phyloP scores from a whole-genome alignment of 805 yeast genomes.

The Isabelozyma gotoi region DNA sequence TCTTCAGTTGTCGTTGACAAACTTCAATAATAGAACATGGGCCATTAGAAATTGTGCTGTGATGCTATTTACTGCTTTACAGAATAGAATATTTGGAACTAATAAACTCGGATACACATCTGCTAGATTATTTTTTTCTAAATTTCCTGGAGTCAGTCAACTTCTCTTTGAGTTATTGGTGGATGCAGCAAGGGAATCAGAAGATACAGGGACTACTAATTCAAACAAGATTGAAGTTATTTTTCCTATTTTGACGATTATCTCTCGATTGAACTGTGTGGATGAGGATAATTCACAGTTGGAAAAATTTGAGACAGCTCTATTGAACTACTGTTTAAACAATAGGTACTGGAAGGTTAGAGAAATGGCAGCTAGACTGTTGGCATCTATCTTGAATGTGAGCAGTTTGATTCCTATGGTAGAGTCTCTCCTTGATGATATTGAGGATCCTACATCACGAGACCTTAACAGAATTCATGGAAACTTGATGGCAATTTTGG shows the following conservation, averaged over 20 bases:
- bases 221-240: constrained; percentile 62
- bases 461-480: constrained; percentile 62
- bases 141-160: constrained; percentile 52
- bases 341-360: constrained; percentile 77
- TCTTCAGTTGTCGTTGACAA: constrained; percentile 56
- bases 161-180: constrained; percentile 47
- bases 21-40: constrained; percentile 74
- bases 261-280: constrained; percentile 66
- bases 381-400: constrained; percentile 47
- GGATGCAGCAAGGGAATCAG: constrained; percentile 6
- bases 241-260: constrained; percentile 72
- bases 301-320: constrained; percentile 48
- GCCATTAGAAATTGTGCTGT: constrained; percentile 88
- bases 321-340: constrained; percentile 42
- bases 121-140: constrained; percentile 70
- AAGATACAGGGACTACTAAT: too few relatives aligned
- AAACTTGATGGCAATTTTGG: constrained; percentile 41
- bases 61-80: constrained; percentile 86
- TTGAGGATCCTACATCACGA: constrained; percentile 13
- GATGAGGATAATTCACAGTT: constrained; percentile 50
- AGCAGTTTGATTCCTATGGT: constrained; percentile 8
- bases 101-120: constrained; percentile 43
- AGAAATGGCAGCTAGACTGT: constrained; percentile 78
- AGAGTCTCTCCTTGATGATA: constrained; percentile 26
- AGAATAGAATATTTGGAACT: constrained; percentile 75